These are phyloP conservation scores for Trichosporon faecale DNA, from an alignment of 1,284 basidiomycete genomes.

Conservation along the genomic window DNA sequence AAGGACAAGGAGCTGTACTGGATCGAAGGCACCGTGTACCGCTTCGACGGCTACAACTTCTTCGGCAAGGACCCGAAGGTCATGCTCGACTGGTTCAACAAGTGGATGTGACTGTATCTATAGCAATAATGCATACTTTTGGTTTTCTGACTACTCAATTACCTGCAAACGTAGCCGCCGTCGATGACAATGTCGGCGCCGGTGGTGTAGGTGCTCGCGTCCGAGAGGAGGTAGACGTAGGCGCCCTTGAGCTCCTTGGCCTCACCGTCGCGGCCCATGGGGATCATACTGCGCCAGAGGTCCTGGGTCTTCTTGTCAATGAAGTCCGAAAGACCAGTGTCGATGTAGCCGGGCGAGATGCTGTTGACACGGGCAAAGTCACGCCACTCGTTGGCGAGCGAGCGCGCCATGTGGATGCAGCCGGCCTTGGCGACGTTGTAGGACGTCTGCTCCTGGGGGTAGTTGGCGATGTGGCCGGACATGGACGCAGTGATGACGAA, in stretches of 20 bases:
- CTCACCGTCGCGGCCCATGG: slow-evolving; percentile 7
- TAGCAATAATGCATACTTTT: neutral
- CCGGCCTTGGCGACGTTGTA: slow-evolving; percentile 10
- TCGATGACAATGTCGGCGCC: slow-evolving; percentile 12
- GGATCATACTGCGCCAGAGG: slow-evolving; percentile 7
- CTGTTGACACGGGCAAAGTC: slow-evolving; percentile 12
- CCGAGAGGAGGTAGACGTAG: slow-evolving; percentile 10
- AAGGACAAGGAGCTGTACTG: slow-evolving; percentile 17
- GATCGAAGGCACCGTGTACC: slow-evolving; percentile 10
- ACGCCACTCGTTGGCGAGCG: slow-evolving; percentile 11
- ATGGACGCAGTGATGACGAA: slow-evolving; percentile 13
- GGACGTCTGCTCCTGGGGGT: slow-evolving; percentile 7
- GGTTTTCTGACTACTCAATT: neutral
- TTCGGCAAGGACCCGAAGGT: slow-evolving; percentile 1
- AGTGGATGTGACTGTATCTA: slow-evolving; percentile 1
- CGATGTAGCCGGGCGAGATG: slow-evolving; percentile 13
- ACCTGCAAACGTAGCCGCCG: slow-evolving; percentile 9
- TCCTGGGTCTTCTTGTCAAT: slow-evolving; percentile 4
- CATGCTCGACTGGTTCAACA: slow-evolving; percentile 13
- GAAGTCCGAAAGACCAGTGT: slow-evolving; percentile 8
- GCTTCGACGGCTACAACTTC: slow-evolving; percentile 20
- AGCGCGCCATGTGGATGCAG: slow-evolving; percentile 5
- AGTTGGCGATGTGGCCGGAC: slow-evolving; percentile 9
- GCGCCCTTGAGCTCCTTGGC: slow-evolving; percentile 14
- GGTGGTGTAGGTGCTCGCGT: slow-evolving; percentile 12